phyloP scores from a whole-genome alignment of 352 stramenopile species.

The Globisporangium barbulae region DNA sequence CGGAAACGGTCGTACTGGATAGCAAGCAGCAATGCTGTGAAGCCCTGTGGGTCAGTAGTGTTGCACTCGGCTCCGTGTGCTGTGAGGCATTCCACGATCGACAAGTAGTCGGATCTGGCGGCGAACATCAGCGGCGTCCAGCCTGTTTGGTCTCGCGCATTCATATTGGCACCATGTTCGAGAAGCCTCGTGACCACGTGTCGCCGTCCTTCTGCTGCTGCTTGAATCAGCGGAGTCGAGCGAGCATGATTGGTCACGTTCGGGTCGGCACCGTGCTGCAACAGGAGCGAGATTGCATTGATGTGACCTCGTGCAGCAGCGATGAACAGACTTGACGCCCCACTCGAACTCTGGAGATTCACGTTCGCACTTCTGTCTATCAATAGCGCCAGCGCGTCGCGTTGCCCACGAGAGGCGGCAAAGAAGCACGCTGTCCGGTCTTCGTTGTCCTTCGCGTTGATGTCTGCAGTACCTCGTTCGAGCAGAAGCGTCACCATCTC shows the following conservation, averaged over 20 bases:
- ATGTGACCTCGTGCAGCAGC: conserved; percentile 7
- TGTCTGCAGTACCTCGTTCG: neutral
- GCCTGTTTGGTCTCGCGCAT: neutral
- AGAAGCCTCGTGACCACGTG: conserved; percentile 2
- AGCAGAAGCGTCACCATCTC: neutral
- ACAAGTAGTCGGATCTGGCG: neutral
- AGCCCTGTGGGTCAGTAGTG: neutral
- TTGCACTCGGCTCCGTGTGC: neutral
- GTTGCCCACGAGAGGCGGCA: conserved; percentile 4
- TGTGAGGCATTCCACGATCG: neutral
- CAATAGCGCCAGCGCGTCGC: conserved; percentile 8
- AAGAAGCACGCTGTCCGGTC: conserved; percentile 7
- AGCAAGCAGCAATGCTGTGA: conserved; percentile 11
- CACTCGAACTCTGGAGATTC: neutral
- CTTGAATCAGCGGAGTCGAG: conserved; percentile 1
- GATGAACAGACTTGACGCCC: neutral
- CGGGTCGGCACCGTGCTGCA: neutral
- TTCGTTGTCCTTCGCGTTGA: neutral
- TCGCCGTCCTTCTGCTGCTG: neutral
- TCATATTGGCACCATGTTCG: neutral
- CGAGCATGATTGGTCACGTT: neutral
- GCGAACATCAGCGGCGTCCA: conserved; percentile 12
- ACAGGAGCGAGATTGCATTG: conserved; percentile 1
- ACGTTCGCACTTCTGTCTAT: neutral
- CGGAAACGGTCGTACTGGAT: neutral